Evolutionary conservation across 495 filamentous ascomycete species (phyloP).

Genomic region (Penicillium odoratum): DNA sequence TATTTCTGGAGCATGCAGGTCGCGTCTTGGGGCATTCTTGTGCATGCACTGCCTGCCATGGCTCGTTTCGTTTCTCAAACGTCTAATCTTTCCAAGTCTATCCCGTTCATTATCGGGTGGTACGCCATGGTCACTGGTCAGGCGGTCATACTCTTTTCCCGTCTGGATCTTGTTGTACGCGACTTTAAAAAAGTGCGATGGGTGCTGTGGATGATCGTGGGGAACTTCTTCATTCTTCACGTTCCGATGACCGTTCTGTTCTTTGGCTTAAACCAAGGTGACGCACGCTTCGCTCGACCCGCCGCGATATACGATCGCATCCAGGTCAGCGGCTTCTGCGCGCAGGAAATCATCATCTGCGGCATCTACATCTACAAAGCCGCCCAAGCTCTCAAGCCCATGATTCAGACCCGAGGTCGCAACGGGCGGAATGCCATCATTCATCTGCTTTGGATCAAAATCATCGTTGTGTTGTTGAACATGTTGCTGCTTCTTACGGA

Average conservation of each 20-base stretch:
- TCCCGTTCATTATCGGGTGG: constrained; percentile 9
- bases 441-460: constrained; percentile 1
- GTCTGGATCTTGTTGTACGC: background rate
- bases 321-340: background rate
- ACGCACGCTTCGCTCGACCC: background rate
- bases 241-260: constrained; percentile 4
- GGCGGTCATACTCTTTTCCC: constrained; percentile 4
- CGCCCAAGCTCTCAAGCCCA: background rate
- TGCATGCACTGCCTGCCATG: constrained; percentile 10
- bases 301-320: constrained; percentile 7
- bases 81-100: constrained; percentile 7
- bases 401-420: background rate
- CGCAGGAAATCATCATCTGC: constrained; percentile 6
- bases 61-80: constrained; percentile 6
- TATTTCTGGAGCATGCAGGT: constrained; percentile 12
- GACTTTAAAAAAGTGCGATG: background rate
- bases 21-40: constrained; percentile 6
- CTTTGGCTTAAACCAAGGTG: background rate
- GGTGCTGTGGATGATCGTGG: constrained; percentile 50
- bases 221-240: constrained; percentile 16
- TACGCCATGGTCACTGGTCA: constrained; percentile 13
- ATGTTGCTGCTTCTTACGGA: constrained; percentile 2
- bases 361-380: constrained; percentile 4
- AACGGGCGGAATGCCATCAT: background rate
- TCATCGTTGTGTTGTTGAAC: background rate